These are phyloP conservation scores for Chrysophaeum taylorii DNA, from an alignment of 352 stramenopile genomes.

Conservation along the genomic window DNA sequence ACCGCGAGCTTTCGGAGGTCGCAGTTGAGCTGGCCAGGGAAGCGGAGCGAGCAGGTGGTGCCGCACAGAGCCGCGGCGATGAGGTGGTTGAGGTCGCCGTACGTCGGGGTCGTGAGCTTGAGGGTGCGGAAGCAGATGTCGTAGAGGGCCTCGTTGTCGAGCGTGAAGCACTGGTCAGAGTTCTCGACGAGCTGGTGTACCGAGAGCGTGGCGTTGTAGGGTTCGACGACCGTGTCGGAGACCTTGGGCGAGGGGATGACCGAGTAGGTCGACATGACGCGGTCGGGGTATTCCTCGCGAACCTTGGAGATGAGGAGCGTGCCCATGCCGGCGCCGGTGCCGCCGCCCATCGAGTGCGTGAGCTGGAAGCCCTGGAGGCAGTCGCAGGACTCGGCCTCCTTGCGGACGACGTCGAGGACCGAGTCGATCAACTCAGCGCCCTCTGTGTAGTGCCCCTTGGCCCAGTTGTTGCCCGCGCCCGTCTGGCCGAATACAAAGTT, in stretches of 20 bases:
- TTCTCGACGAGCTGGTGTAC: constrained; percentile 99
- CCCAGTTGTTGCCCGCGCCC: constrained; percentile 96
- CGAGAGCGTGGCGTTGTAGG: constrained; percentile 98
- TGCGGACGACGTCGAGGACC: constrained; percentile 87
- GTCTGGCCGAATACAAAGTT: constrained; percentile 99
- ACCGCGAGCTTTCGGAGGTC: constrained; percentile 95
- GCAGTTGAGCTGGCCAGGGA: constrained; percentile 97
- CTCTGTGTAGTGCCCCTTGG: constrained; percentile 99
- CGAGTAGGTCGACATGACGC: constrained; percentile 94
- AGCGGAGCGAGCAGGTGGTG: constrained; percentile 91
- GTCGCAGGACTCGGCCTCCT: constrained; percentile 93
- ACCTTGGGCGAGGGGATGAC: constrained; percentile 90
- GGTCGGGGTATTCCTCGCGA: constrained; percentile 88
- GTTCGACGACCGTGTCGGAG: constrained; percentile 96
- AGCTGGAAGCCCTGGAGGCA: constrained; percentile 95
- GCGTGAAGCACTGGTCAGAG: constrained; percentile 96
- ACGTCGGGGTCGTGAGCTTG: constrained; percentile 91
- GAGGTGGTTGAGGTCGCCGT: constrained; percentile 92
- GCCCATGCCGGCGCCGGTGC: constrained; percentile 89
- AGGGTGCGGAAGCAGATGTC: constrained; percentile 98
- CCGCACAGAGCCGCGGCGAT: constrained; percentile 87
- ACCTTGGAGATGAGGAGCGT: constrained; percentile 93
- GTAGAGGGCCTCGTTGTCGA: constrained; percentile 99
- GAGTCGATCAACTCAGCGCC: constrained; percentile 89
- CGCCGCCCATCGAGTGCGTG: constrained; percentile 89